Evolutionary conservation across 176 grass and related monocot species (phyloP).

Genomic region (Oryza australiensis): DNA sequence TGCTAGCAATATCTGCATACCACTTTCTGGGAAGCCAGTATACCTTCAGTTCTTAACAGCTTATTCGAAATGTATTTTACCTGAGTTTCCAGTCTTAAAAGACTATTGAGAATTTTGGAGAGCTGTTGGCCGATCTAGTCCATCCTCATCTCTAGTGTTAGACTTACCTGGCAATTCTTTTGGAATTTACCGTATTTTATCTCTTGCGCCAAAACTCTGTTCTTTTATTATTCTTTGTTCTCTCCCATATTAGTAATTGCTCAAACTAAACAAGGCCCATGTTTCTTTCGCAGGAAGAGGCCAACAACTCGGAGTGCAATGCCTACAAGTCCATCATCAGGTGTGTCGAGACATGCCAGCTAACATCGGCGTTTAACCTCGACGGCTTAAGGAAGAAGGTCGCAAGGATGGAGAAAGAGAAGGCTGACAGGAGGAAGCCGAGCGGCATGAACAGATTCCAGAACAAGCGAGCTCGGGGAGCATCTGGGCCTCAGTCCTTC

Average conservation of each 20-base stretch:
- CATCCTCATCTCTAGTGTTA: neutral
- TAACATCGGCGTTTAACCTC: constrained; percentile 54
- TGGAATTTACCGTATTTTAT: neutral
- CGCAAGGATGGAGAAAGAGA: constrained; percentile 53
- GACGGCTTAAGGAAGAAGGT: constrained; percentile 56
- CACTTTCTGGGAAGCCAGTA: neutral
- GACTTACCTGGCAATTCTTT: constrained; percentile 24
- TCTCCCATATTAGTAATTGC: neutral
- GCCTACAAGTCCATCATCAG: constrained; percentile 68
- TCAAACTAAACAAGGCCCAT: constrained; percentile 8
- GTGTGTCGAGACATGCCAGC: constrained; percentile 67
- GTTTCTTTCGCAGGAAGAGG: constrained; percentile 45
- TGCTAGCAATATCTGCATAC: neutral
- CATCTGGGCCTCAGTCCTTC: constrained; percentile 26
- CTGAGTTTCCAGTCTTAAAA: too few relatives aligned
- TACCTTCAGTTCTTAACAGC: constrained; percentile 12
- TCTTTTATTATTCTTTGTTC: neutral
- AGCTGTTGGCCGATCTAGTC: neutral
- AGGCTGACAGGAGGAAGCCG: constrained; percentile 59
- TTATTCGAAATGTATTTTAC: too few relatives aligned
- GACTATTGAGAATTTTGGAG: neutral
- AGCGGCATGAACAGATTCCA: constrained; percentile 32
- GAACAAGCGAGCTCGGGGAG: constrained; percentile 48
- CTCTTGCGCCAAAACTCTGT: neutral
- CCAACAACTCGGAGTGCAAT: constrained; percentile 54